phyloP scores from a whole-genome alignment of 371 early-diverging fungal genomes.

The Lichtheimia corymbifera region DNA sequence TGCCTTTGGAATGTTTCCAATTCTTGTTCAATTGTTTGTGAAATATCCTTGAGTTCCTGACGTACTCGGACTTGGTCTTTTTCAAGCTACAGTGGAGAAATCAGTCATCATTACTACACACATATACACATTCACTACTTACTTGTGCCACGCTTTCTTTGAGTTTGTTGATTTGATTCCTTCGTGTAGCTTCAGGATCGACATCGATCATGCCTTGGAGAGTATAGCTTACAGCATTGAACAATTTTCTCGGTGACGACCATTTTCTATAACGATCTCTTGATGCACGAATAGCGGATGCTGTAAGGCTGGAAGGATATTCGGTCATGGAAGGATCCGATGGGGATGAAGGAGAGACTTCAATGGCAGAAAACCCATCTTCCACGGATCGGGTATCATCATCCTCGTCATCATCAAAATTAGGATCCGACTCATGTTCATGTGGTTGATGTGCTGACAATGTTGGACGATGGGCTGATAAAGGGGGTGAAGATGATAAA shows the following conservation, averaged over 20 bases:
- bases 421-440: not conserved
- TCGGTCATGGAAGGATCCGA: slow-evolving; percentile 7
- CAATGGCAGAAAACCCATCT: slow-evolving; percentile 38
- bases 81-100: slow-evolving; percentile 53
- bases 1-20: slow-evolving; percentile 84
- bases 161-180: slow-evolving; percentile 79
- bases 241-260: slow-evolving; percentile 51
- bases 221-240: slow-evolving; percentile 65
- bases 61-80: slow-evolving; percentile 57
- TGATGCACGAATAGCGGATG: slow-evolving; percentile 35
- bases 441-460: not conserved
- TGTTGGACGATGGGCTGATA: not conserved
- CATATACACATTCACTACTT: not conserved
- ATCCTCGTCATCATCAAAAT: slow-evolving; percentile 4
- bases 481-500: not conserved
- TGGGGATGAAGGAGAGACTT: slow-evolving; percentile 11
- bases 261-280: slow-evolving; percentile 46
- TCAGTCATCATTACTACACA: not conserved
- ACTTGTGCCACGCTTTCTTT: slow-evolving; percentile 71
- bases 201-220: slow-evolving; percentile 90
- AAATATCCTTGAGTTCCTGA: slow-evolving; percentile 70
- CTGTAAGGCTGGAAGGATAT: slow-evolving; percentile 37
- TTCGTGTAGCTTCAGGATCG: slow-evolving; percentile 87
- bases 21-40: slow-evolving; percentile 75
- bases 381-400: slow-evolving; percentile 43